Percentiles rank a stretch among this genome's conserved stretches.
phyloP scores from a whole-genome alignment of 1,284 basidiomycete genomes.

The Boletus mariae region DNA sequence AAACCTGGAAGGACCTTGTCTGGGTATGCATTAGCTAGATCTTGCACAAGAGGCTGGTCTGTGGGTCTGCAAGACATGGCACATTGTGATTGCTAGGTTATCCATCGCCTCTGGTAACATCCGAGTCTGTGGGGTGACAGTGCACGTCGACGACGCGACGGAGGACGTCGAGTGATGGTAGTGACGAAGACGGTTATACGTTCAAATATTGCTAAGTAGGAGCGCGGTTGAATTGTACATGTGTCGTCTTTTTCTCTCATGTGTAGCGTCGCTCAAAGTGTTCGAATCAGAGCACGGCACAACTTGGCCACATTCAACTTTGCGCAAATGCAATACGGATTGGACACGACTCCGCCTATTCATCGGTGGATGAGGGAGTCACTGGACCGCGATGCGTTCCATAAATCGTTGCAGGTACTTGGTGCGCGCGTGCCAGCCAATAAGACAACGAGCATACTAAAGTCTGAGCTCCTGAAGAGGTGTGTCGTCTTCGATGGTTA shows the following conservation, averaged over 20 bases:
- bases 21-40: slow-evolving; percentile 55
- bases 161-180: slow-evolving; percentile 40
- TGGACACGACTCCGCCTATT: slow-evolving; percentile 58
- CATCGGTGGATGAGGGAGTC: slow-evolving; percentile 41
- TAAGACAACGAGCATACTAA: slow-evolving; percentile 55
- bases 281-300: neutral
- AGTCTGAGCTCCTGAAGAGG: slow-evolving; percentile 55
- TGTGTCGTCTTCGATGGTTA: slow-evolving; percentile 33
- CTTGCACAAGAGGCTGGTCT: slow-evolving; percentile 64
- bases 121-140: slow-evolving; percentile 76
- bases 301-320: slow-evolving; percentile 1
- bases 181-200: neutral
- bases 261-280: slow-evolving; percentile 15
- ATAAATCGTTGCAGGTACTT: slow-evolving; percentile 59
- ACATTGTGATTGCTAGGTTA: slow-evolving; percentile 56
- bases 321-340: slow-evolving; percentile 20
- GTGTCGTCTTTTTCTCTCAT: slow-evolving; percentile 8
- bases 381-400: slow-evolving; percentile 65
- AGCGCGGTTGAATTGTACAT: no score
- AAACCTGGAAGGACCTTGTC: slow-evolving; percentile 72
- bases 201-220: neutral
- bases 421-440: slow-evolving; percentile 60
- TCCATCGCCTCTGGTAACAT: slow-evolving; percentile 46
- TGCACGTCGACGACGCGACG: slow-evolving; percentile 72
- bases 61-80: slow-evolving; percentile 65